Evolutionary conservation across 2,329 filamentous ascomycete genomes (phyloP).

Genomic region (Epichloe amarillans): DNA sequence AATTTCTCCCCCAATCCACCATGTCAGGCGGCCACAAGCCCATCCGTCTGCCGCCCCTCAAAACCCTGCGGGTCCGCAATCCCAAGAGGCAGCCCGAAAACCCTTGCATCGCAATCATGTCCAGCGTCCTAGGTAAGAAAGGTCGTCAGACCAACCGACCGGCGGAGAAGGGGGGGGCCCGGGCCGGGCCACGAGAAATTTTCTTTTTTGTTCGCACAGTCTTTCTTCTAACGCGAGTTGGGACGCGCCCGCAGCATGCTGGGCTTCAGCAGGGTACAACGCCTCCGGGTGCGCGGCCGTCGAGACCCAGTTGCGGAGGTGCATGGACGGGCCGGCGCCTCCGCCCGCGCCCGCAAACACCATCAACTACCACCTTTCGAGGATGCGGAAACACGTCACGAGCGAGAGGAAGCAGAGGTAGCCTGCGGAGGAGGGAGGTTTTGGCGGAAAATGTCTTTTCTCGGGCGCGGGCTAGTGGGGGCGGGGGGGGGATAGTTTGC

Average conservation of each 20-base stretch:
- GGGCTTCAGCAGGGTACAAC: constrained; percentile 66
- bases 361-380: constrained; percentile 84
- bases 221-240: neutral
- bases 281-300: constrained; percentile 43
- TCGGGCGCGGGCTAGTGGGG: no score
- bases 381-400: constrained; percentile 63
- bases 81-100: constrained; percentile 36
- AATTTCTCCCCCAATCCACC: neutral
- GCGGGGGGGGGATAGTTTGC: no score
- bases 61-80: constrained; percentile 39
- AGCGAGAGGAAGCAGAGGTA: constrained; percentile 23
- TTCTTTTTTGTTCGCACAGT: no score
- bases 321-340: constrained; percentile 67
- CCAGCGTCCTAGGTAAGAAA: constrained; percentile 39
- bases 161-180: no score
- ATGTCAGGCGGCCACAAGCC: constrained; percentile 36
- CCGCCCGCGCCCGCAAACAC: constrained; percentile 45
- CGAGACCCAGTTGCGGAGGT: constrained; percentile 47
- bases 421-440: no score
- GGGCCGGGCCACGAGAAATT: no score
- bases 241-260: constrained; percentile 47
- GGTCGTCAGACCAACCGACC: no score
- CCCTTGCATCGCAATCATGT: constrained; percentile 44
- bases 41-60: constrained; percentile 45
- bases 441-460: no score